These are phyloP conservation scores for Leccinum boreale DNA, from an alignment of 768 basidiomycete genomes.

Conservation along the genomic window DNA sequence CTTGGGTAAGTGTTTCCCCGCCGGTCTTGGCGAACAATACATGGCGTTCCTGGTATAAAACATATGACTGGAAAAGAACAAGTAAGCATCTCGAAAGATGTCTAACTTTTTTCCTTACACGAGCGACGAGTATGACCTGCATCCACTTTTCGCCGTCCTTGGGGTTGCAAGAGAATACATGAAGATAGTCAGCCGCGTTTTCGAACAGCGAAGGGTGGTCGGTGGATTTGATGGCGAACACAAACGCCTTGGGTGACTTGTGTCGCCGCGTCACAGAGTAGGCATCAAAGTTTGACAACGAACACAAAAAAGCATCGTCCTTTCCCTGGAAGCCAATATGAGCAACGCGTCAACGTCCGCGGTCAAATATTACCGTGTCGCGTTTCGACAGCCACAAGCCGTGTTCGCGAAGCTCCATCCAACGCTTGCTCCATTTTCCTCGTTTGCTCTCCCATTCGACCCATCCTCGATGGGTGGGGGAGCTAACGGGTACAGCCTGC, in stretches of 20 bases:
- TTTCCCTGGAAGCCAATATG: constrained; percentile 55
- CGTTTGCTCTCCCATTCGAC: constrained; percentile 89
- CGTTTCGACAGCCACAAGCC: constrained; percentile 86
- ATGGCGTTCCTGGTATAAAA: constrained; percentile 76
- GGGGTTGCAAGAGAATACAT: constrained; percentile 77
- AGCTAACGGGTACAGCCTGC: constrained; percentile 47
- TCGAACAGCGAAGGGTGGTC: constrained; percentile 87
- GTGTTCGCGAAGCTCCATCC: constrained; percentile 84
- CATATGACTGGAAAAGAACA: constrained; percentile 59
- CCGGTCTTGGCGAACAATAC: constrained; percentile 41
- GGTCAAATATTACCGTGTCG: constrained; percentile 59
- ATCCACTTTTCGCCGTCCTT: constrained; percentile 76
- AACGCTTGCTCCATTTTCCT: constrained; percentile 95
- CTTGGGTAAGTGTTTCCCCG: constrained; percentile 22
- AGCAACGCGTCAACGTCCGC: constrained; percentile 1
- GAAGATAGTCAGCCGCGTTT: constrained; percentile 82
- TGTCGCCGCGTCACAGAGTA: constrained; percentile 74
- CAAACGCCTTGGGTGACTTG: constrained; percentile 80
- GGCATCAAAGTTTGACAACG: constrained; percentile 84
- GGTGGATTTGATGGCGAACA: constrained; percentile 86
- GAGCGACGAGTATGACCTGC: constrained; percentile 74
- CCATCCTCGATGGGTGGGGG: constrained; percentile 51
- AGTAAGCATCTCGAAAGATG: constrained; percentile 1
- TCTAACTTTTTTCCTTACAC: constrained; percentile 48
- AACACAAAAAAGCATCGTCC: constrained; percentile 79